Percentiles rank a stretch among this genome's conserved stretches.
Conservation (phyloP, 768 basidiomycete species). For the Lanmaoa rubissima region DNA sequence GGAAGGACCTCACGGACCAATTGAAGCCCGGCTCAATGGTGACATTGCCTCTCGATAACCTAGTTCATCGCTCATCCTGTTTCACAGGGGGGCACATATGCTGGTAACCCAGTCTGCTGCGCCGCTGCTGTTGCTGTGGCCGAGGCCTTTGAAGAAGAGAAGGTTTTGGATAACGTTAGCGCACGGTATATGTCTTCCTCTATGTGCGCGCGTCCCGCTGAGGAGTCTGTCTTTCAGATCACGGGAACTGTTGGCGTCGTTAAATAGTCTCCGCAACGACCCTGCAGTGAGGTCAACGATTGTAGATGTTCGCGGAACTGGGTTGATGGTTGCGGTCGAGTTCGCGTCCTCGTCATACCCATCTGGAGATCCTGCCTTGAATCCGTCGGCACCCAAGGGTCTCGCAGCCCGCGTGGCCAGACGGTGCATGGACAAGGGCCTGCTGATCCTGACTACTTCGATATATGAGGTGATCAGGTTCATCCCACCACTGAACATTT, state of each 20-base stretch:
- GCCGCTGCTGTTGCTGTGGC: conserved; percentile 85
- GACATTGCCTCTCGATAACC: conserved; percentile 4
- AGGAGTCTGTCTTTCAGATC: conserved; percentile 45
- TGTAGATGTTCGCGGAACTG: conserved; percentile 83
- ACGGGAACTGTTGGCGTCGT: conserved; percentile 60
- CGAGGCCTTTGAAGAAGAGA: conserved; percentile 75
- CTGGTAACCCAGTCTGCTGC: conserved; percentile 89
- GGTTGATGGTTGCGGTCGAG: conserved; percentile 87
- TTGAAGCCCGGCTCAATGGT: conserved; percentile 82
- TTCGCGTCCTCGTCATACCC: conserved; percentile 64
- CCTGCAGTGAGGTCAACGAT: conserved; percentile 55
- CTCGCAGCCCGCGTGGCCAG: conserved; percentile 71
- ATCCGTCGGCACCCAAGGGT: conserved; percentile 41
- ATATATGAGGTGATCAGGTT: conserved; percentile 87
- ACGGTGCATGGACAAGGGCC: conserved; percentile 80
- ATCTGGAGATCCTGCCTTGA: conserved; percentile 45
- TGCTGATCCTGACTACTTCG: conserved; percentile 87
- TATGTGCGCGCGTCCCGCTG: background rate
- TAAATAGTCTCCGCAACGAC: conserved; percentile 57
- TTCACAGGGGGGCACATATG: conserved; percentile 79
- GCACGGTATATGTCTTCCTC: conserved; percentile 48
- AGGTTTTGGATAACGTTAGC: conserved; percentile 78
- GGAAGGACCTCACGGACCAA: conserved; percentile 78
- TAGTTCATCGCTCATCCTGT: conserved; percentile 7
- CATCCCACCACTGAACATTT: conserved; percentile 89